Conservation (phyloP, 139 green algal genomes). For the Eudorina sp. region DNA sequence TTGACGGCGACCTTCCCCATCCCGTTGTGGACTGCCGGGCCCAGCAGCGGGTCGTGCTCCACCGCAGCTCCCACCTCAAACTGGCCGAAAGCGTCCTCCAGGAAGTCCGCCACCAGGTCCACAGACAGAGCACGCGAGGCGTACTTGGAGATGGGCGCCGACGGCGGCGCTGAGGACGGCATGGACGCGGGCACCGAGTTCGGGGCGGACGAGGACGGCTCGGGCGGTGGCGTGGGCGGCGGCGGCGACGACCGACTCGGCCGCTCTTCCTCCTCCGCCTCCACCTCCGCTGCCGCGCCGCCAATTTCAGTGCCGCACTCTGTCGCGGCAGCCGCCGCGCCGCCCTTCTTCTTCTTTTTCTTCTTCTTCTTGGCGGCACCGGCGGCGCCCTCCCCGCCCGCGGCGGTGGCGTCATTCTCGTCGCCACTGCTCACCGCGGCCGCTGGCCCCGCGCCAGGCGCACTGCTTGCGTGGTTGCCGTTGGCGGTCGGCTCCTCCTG, state of each 20-base stretch:
- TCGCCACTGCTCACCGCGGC: constrained; percentile 39
- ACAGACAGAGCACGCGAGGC: constrained; percentile 12
- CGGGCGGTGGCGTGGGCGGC: background rate
- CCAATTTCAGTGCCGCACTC: background rate
- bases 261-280: background rate
- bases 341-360: constrained; percentile 64
- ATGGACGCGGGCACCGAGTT: background rate
- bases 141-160: constrained; percentile 13
- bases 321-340: background rate
- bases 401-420: background rate
- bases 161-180: background rate
- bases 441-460: background rate
- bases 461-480: background rate
- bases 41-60: constrained; percentile 46
- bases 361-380: constrained; percentile 58
- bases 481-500: background rate
- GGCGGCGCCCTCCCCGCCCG: constrained; percentile 8
- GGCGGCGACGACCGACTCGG: background rate
- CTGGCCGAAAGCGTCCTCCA: background rate
- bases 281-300: background rate
- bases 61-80: background rate
- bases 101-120: constrained; percentile 49
- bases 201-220: background rate
- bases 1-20: constrained; percentile 59
- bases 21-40: constrained; percentile 30